Conservation (phyloP, 257 asterid genomes). For the Cordia subcordata region DNA sequence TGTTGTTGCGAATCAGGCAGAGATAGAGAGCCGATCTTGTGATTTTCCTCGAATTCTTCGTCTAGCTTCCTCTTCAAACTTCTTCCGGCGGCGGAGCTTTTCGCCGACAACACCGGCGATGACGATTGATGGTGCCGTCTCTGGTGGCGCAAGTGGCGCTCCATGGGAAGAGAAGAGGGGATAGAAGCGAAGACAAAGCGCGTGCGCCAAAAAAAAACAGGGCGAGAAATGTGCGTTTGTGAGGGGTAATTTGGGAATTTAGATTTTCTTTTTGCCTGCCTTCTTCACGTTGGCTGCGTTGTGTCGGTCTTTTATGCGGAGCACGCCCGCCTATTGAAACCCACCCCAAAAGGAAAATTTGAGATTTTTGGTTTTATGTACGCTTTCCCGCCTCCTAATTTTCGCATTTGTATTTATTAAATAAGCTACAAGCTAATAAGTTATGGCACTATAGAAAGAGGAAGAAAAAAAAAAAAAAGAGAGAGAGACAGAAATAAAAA, state of each 20-base stretch:
- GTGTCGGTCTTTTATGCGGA: background rate
- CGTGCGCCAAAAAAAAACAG: conserved; percentile 5
- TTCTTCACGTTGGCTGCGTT: too few relatives aligned
- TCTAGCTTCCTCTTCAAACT: conserved; percentile 84
- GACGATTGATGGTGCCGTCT: conserved; percentile 62
- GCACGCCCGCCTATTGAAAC: background rate
- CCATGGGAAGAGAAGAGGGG: conserved; percentile 42
- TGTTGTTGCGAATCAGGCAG: conserved; percentile 40
- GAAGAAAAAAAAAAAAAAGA: too few relatives aligned
- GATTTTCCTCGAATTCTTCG: conserved; percentile 54
- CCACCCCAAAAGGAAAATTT: too few relatives aligned
- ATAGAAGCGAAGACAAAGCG: conserved; percentile 24
- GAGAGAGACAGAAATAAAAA: too few relatives aligned
- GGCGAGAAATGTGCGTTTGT: conserved; percentile 13
- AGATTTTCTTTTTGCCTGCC: too few relatives aligned
- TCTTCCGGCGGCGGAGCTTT: conserved; percentile 38
- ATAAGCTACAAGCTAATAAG: too few relatives aligned
- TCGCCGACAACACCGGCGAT: conserved; percentile 27
- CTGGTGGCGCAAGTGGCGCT: conserved; percentile 41
- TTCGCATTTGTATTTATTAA: background rate
- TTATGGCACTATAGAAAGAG: too few relatives aligned
- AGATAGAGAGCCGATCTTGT: conserved; percentile 40
- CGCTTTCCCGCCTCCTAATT: background rate
- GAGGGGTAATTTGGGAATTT: conserved; percentile 49
- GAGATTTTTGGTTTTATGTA: background rate